Conservation (phyloP, 1,284 basidiomycete genomes). For the Athelia psychrophila region DNA sequence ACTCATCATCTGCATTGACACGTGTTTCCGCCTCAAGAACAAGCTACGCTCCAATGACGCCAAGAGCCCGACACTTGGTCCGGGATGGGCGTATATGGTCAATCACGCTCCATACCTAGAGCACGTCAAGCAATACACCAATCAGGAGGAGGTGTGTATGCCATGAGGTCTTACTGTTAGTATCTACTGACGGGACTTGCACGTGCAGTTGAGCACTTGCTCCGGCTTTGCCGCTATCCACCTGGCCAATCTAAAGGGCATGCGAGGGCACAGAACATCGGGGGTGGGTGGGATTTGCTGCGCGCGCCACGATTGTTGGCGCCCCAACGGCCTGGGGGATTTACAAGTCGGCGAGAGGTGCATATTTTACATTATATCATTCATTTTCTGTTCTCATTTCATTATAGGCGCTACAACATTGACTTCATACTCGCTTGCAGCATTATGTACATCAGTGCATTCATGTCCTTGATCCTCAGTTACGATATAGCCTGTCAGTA, state of each 20-base stretch:
- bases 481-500: not conserved
- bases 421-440: not conserved
- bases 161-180: no score
- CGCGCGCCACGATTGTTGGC: constrained; percentile 12
- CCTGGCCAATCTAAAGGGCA: constrained; percentile 12
- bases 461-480: not conserved
- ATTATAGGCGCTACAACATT: not conserved
- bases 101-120: not conserved
- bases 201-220: constrained; percentile 20
- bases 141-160: constrained; percentile 18
- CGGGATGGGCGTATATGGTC: constrained; percentile 16
- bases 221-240: constrained; percentile 14
- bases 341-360: constrained; percentile 8
- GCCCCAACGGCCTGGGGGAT: constrained; percentile 16
- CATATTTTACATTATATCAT: no score
- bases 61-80: constrained; percentile 10
- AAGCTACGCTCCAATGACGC: constrained; percentile 5
- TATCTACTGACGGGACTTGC: no score
- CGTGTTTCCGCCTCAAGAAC: constrained; percentile 18
- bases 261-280: constrained; percentile 12
- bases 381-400: no score
- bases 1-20: constrained; percentile 15
- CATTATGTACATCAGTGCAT: not conserved
- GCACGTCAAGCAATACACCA: constrained; percentile 1
- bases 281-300: constrained; percentile 16